These are phyloP conservation scores for Pecoramyces ruminantium DNA, from an alignment of 192 early-diverging fungal genomes.

Conservation along the genomic window DNA sequence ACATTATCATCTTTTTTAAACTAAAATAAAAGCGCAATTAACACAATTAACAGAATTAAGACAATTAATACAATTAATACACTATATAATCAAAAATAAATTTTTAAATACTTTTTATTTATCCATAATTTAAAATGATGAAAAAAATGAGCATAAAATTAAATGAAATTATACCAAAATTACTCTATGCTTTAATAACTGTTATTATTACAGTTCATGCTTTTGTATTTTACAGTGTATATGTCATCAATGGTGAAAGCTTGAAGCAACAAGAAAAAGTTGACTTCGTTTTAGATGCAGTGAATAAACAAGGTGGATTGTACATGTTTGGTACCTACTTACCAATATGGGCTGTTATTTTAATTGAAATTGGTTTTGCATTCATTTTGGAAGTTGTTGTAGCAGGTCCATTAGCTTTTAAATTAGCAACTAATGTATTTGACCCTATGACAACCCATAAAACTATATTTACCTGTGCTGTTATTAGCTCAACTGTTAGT, in stretches of 20 bases:
- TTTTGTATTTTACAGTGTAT: background rate
- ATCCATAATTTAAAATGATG: too few relatives aligned
- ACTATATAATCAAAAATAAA: too few relatives aligned
- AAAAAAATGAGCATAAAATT: too few relatives aligned
- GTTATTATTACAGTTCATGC: background rate
- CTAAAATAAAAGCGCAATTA: too few relatives aligned
- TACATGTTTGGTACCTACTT: background rate
- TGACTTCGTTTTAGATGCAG: background rate
- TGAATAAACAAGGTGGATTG: background rate
- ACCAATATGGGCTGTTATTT: background rate
- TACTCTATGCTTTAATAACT: background rate
- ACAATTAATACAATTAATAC: too few relatives aligned
- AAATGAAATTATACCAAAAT: too few relatives aligned
- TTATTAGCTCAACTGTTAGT: background rate
- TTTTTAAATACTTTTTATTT: too few relatives aligned
- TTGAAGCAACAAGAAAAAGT: background rate
- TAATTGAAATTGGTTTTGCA: background rate
- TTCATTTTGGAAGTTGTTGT: background rate
- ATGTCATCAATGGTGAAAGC: background rate
- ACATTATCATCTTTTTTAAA: too few relatives aligned
- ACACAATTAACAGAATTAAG: too few relatives aligned
- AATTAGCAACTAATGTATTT: background rate
- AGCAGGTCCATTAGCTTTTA: background rate
- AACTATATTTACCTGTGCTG: background rate
- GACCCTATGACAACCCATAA: background rate